Evolutionary conservation across 148 eudicot genomes (phyloP), one percentile per base, ranked within the genome.

Genomic region (Camellia japonica): DNA sequence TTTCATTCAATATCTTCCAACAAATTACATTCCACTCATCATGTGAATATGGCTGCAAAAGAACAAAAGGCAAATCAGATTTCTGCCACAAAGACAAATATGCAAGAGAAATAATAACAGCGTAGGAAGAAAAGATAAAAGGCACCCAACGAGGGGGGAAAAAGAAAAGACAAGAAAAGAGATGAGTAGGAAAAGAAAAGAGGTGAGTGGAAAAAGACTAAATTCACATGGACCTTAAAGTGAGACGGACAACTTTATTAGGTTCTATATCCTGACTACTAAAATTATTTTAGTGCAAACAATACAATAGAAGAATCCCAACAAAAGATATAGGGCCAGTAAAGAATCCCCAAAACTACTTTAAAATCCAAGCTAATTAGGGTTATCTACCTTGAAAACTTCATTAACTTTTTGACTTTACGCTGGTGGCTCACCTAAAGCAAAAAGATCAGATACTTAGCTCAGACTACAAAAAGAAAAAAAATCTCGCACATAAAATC

Each of bases 211-310:
- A 79, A 78, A 74, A 67, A 73, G 82, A 78, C 38, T 61, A 79
- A 60, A 79, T 65, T 78, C 81, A 83, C 81, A 79, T 79, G 82
- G 79, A 30, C 68, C 46, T 46, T 56, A 78, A 83, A 83, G 82
- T 74, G 69, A 18, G 23, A 54, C 20, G 41, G 43, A 63, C 5
- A 20, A 68, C 51, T 77, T 73, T 78, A 66, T 83, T 56, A 42
- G 73, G 54, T 72, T 74, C 38, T 59, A 3, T 3, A 63, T 59
- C 65, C 78, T 58, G 44, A 72, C 51, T 51, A 54, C 9, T 69
- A 69, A 44, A 38, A 5, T 55, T 5, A 71, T 9, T 23, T 66
- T 1, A 16, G 46, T 11, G 16, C 15, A 10, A 66, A 1, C 67
- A 66, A 6, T 7, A 38, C 15, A 9, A 66, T 51, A 74, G 11